phyloP scores from a whole-genome alignment of 169 alveolate genomes.

The Hepatocystis sp. region DNA sequence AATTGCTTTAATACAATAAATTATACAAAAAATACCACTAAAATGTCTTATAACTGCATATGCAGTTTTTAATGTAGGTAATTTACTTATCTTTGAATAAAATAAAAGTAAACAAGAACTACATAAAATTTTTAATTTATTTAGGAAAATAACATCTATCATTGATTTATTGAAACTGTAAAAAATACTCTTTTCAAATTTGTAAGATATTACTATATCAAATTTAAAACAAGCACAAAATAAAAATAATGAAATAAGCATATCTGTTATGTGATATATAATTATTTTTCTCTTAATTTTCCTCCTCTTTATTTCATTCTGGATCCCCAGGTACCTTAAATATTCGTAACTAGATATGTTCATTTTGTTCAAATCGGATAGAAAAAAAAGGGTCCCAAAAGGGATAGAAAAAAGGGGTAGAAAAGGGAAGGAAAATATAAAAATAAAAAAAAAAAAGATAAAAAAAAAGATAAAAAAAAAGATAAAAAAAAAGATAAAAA shows the following conservation, averaged over 20 bases:
- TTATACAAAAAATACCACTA: slow-evolving; percentile 19
- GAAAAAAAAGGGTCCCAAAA: no score
- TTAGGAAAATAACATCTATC: slow-evolving; percentile 16
- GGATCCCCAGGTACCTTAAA: slow-evolving; percentile 25
- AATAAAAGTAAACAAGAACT: slow-evolving; percentile 2
- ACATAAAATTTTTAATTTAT: slow-evolving; percentile 16
- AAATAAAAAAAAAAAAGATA: no score
- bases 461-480: no score
- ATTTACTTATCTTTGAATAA: slow-evolving; percentile 6
- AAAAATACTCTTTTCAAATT: slow-evolving; percentile 18
- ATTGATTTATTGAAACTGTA: slow-evolving; percentile 34
- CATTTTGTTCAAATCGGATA: no score
- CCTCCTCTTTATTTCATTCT: slow-evolving; percentile 38
- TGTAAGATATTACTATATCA: slow-evolving; percentile 3
- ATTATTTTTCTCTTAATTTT: slow-evolving; percentile 7
- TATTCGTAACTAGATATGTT: slow-evolving; percentile 50
- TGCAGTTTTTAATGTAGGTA: slow-evolving; percentile 8
- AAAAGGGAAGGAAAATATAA: no score
- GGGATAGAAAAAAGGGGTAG: no score
- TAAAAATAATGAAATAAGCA: neutral
- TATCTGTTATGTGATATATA: slow-evolving; percentile 47
- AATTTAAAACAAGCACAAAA: slow-evolving; percentile 44
- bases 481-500: no score
- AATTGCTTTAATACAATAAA: slow-evolving; percentile 21
- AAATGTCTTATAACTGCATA: slow-evolving; percentile 15